phyloP scores from a whole-genome alignment of 768 basidiomycete species.

The Lactarius pseudohatsudake region DNA sequence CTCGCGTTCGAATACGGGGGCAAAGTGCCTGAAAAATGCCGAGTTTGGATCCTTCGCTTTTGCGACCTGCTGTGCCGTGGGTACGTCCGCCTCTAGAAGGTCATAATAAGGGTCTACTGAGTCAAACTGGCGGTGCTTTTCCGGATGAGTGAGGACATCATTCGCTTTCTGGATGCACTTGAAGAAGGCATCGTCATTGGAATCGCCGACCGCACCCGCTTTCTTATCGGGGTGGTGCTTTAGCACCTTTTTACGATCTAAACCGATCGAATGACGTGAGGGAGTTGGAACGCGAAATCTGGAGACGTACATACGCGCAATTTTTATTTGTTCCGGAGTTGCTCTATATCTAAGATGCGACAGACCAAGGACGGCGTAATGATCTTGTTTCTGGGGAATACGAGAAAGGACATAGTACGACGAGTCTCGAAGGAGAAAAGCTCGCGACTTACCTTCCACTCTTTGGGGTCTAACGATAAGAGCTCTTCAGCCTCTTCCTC shows the following conservation, averaged over 20 bases:
- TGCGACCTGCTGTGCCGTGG: conserved; percentile 62
- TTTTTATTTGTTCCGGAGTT: conserved; percentile 88
- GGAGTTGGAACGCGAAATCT: conserved; percentile 2
- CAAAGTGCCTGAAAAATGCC: conserved; percentile 70
- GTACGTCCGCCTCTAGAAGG: conserved; percentile 74
- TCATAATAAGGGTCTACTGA: conserved; percentile 84
- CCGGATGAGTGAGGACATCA: conserved; percentile 84
- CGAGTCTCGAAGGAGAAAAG: neutral
- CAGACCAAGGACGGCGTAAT: conserved; percentile 95
- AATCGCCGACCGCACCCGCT: conserved; percentile 65
- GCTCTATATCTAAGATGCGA: conserved; percentile 87
- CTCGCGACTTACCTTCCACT: conserved; percentile 78
- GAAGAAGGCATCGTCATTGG: conserved; percentile 98
- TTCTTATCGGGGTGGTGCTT: conserved; percentile 98
- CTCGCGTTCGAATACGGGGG: conserved; percentile 86
- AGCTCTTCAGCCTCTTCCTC: conserved; percentile 78
- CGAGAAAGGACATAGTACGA: conserved; percentile 2
- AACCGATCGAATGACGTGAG: conserved; percentile 7
- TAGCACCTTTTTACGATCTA: conserved; percentile 97
- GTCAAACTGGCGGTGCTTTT: conserved; percentile 93
- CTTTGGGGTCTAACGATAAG: conserved; percentile 85
- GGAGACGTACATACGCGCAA: conserved; percentile 82
- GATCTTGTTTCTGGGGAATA: conserved; percentile 86
- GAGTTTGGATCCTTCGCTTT: conserved; percentile 47
- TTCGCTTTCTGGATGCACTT: conserved; percentile 99